These are phyloP conservation scores for Lentinula aciculospora DNA, from an alignment of 768 basidiomycete species.

Conservation along the genomic window DNA sequence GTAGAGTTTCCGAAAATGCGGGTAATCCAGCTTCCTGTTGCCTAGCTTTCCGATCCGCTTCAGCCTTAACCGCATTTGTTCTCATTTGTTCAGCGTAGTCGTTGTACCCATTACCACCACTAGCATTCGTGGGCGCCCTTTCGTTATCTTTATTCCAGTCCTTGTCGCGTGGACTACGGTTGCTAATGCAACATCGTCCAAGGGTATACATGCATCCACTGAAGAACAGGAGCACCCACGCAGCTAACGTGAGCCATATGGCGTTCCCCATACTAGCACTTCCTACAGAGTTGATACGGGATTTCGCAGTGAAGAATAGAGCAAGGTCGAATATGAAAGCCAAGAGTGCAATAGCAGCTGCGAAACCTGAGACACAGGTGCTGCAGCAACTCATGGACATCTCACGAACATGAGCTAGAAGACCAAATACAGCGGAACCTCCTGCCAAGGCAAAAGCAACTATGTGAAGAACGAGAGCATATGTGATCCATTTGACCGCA, in stretches of 20 bases:
- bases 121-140: constrained; percentile 12
- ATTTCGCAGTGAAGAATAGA: constrained; percentile 84
- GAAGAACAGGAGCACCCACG: constrained; percentile 84
- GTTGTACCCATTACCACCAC: constrained; percentile 14
- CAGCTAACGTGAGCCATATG: constrained; percentile 86
- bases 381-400: constrained; percentile 84
- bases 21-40: constrained; percentile 67
- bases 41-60: constrained; percentile 75
- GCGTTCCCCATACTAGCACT: constrained; percentile 80
- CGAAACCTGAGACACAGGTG: constrained; percentile 76
- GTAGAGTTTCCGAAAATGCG: constrained; percentile 69
- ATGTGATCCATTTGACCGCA: constrained; percentile 93
- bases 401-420: constrained; percentile 84
- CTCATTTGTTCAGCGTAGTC: constrained; percentile 63
- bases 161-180: constrained; percentile 34
- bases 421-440: constrained; percentile 71
- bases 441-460: constrained; percentile 76
- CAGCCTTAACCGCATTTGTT: constrained; percentile 81
- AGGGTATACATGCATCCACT: constrained; percentile 83
- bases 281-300: constrained; percentile 78
- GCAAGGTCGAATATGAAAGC: constrained; percentile 93
- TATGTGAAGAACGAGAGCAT: constrained; percentile 87
- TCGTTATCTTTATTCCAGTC: constrained; percentile 32
- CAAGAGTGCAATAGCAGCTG: constrained; percentile 69
- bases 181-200: constrained; percentile 79